Base-by-base conservation (phyloP, 2,329 filamentous ascomycete species). In the Atkinsonella texensis region DNA sequence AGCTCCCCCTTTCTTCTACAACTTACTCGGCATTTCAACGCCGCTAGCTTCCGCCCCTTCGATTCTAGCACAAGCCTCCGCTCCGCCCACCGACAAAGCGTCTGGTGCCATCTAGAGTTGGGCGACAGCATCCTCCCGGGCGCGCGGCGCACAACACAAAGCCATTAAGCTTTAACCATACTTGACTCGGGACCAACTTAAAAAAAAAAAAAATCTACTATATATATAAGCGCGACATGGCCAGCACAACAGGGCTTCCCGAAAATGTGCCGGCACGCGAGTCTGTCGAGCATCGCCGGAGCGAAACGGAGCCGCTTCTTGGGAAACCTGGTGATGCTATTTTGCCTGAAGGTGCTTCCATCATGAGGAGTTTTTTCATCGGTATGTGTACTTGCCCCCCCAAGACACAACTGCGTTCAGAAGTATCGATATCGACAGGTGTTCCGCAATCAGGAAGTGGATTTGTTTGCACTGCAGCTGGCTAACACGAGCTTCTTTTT, bases 311-410 rank as follows among this genome's bases (percentile, higher is more conserved):
- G 56, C 73, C 72, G 32, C 65, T 76, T 10, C 69, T 75, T 13
- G 73, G 73, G 41, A 72, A 75, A 48, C 75, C 81, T 43, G 87
- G 87, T 46, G 87, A 90, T 70, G 87, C 80, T 10, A 78, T 80
- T 47, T 88, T 94, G 70, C 70, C 71, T 53, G 77, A 84, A 39
- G 76, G 77, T 15, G 75, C 79, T 53, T 73, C 80, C 23, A 74
- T 94, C 50, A 71, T 79, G 55, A 74, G 75, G 59, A 95, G 95
- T 62, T 74, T 95, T 41, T 71, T 85, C 56, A 77, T 86, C 39
- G 89, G 89, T 91, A 73, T 2, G 40, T 51, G 35, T 28, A 44
- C 33, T 40, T 50, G 28, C n/a, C 47, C 5, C 13, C 7, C 9
- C 28, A 4, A 28, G 28, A 5, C 2, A 6, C 28, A 28, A 28